Evolutionary conservation across 2,329 filamentous ascomycete genomes (phyloP).

Genomic region (Talaromyces sp.): DNA sequence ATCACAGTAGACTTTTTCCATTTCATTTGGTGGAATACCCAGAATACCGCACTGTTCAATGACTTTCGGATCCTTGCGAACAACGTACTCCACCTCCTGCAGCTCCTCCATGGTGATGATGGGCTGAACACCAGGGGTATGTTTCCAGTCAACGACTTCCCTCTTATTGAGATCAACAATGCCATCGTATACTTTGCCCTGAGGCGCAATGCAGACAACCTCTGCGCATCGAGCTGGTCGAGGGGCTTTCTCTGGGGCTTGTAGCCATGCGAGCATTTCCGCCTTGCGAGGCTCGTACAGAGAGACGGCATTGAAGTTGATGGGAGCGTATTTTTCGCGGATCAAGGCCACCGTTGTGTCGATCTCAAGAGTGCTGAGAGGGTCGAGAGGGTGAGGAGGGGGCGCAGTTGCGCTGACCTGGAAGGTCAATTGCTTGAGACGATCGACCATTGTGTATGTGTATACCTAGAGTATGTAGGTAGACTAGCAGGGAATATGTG

Average conservation of each 20-base stretch:
- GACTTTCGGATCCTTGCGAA: constrained; percentile 74
- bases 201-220: constrained; percentile 73
- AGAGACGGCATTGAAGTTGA: constrained; percentile 83
- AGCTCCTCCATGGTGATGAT: constrained; percentile 92
- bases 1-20: constrained; percentile 95
- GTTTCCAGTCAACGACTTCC: constrained; percentile 70
- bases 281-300: constrained; percentile 81
- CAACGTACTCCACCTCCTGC: constrained; percentile 70
- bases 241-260: constrained; percentile 56
- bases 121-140: constrained; percentile 73
- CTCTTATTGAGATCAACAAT: constrained; percentile 67
- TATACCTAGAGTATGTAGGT: not conserved
- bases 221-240: constrained; percentile 72
- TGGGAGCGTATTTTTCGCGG: constrained; percentile 63
- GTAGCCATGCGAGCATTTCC: constrained; percentile 77
- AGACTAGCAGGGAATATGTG: not conserved
- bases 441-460: constrained; percentile 47
- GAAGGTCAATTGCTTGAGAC: constrained; percentile 60
- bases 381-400: constrained; percentile 71
- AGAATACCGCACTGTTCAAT: constrained; percentile 85
- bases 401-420: constrained; percentile 56
- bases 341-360: constrained; percentile 65
- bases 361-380: constrained; percentile 69
- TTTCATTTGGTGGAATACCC: constrained; percentile 75
- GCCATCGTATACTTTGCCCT: constrained; percentile 77